Evolutionary conservation across 805 yeast genomes (phyloP), one percentile per base, ranked within the genome.

Genomic region (Wickerhamiella vanderwaltii): DNA sequence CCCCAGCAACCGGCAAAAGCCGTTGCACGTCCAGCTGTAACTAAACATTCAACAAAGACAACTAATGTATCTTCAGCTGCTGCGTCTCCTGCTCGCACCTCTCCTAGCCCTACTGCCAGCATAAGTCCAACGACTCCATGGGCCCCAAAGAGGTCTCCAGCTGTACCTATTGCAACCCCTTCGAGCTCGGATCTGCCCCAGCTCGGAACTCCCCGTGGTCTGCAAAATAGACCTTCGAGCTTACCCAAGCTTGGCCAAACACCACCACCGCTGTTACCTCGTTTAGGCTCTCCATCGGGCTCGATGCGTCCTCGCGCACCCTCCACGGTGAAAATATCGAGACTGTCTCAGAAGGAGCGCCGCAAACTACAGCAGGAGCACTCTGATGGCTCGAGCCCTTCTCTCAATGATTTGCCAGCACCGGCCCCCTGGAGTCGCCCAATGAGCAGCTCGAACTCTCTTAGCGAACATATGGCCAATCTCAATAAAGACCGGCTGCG

Each of bases 371-470:
- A 38, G 22, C 35, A 20, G 16, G 35, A 33, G 13, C 24, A 20
- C 15, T 17, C 26, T 6, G 13, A 22, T 17, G n/a, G 25, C 3
- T 30, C 17, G 12, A 25, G 16, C 3, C 35, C 34, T n/a, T n/a
- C n/a, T n/a, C n/a, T n/a, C 16, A 25, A 23, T n/a, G 16, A 28
- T 17, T 15, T 25, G n/a, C 25, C 35, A 2, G 19, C 35, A n/a
- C 29, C 41, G 9, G 30, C 35, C n/a, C 41, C 41, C 34, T 38
- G 41, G 41, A 25, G 17, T 11, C 41, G 41, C 16, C 35, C 33
- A 9, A 23, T 25, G 12, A 24, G 20, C 12, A 18, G 35, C 12
- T 4, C 41, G 2, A 22, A 26, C 12, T 19, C 25, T 22, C 33
- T 38, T 17, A 29, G 41, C 35, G 41, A 38, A 20, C 41, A 30